Evolutionary conservation across 2,329 filamentous ascomycete genomes (phyloP), one percentile per base, ranked within the genome.

Genomic region (Ilyonectria robusta): DNA sequence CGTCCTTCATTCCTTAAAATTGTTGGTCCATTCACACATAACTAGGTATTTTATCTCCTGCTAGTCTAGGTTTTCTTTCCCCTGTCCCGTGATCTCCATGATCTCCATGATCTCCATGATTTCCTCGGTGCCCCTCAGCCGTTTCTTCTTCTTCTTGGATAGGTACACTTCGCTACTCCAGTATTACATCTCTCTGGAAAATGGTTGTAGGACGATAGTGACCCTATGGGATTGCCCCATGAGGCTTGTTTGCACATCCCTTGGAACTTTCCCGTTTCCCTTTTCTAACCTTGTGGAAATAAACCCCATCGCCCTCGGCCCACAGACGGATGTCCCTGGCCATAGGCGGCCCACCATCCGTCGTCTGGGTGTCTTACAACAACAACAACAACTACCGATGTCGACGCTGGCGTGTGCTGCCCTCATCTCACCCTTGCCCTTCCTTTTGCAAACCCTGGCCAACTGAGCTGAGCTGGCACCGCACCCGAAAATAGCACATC

Each of bases 391-490:
- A 54, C 55, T 54, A 51, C 61, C 40, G 33, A 37, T 17, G 42
- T 17, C 21, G 50, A 40, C 23, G 31, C 23, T 55, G 23, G 33
- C 53, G 44, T 56, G 57, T 31, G 44, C 50, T 35, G 51, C 35
- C 42, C 42, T 48, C 21, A 33, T 6, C 35, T 40, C 37, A 47
- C 51, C 13, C 47, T 58, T 61, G 62, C 29, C 55, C 51, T 64
- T 46, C 56, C 62, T 58, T 57, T 37, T 31, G 48, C 55, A 62
- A 60, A 50, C 62, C 66, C 69, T 61, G 58, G 31, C 31, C 65
- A 64, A 61, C 50, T 73, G 70, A 66, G 70, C 23, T 75, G 73
- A 66, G 70, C 23, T 75, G 73, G 70, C 73, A 72, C 60, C 62
- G 31, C 62, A 59, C 61, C 68, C 53, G 63, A 75, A 74, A 75